Conservation (phyloP, 2,329 filamentous ascomycete genomes). For the Colletotrichum incanum region DNA sequence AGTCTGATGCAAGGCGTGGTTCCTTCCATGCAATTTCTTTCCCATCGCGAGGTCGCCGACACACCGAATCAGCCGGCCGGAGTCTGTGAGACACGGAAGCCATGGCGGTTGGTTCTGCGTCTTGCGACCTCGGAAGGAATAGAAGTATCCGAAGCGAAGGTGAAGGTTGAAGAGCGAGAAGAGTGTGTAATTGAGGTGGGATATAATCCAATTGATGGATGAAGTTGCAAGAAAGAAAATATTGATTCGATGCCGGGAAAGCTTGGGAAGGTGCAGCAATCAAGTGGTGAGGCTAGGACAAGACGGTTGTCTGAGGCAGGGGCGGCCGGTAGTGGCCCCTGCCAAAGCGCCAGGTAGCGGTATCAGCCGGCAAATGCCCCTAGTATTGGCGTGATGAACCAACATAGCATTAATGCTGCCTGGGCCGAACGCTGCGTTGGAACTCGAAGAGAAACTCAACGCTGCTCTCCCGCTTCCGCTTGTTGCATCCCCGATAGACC, state of each 20-base stretch:
- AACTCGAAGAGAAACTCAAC: conserved; percentile 31
- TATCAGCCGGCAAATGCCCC: conserved; percentile 11
- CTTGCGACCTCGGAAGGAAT: neutral
- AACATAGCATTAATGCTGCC: neutral
- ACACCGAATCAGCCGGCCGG: neutral
- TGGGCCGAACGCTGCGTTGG: conserved; percentile 12
- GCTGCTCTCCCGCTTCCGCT: conserved; percentile 31
- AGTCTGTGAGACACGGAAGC: conserved; percentile 8
- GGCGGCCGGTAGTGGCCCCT: conserved; percentile 10
- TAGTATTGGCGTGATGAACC: neutral
- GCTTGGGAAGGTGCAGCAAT: neutral
- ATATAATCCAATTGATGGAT: neutral
- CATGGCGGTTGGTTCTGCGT: neutral
- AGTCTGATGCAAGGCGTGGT: conserved; percentile 33
- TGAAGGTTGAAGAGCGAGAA: neutral
- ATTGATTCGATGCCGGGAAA: neutral
- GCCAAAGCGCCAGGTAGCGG: conserved; percentile 17
- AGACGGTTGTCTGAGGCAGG: conserved; percentile 11
- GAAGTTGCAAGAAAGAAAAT: neutral
- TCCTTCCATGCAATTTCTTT: conserved; percentile 23
- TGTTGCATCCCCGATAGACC: neutral
- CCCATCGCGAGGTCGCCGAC: conserved; percentile 1
- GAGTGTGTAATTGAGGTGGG: neutral
- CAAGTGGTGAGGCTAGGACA: neutral
- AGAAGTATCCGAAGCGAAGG: neutral